A percentile compares a stretch with the other conserved stretches of the same genome.
phyloP scores from a whole-genome alignment of 129 eudicot genomes.

The Dittrichia graveolens region DNA sequence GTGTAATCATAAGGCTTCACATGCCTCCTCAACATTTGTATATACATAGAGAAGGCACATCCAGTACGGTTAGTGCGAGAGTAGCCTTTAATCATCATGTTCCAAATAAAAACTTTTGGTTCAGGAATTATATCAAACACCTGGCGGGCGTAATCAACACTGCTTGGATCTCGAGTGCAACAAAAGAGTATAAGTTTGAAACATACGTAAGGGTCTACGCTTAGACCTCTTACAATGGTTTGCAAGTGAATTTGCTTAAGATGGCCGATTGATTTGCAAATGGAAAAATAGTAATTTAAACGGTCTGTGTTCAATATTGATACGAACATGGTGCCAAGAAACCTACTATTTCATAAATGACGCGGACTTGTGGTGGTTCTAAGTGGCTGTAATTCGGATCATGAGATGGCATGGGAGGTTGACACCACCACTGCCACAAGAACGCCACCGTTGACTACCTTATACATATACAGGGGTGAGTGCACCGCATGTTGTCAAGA shows the following conservation, averaged over 20 bases:
- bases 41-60: slow-evolving; percentile 34
- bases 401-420: too few species aligned
- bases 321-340: slow-evolving; percentile 2
- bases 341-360: neutral
- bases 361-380: neutral
- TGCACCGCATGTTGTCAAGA: too few species aligned
- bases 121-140: slow-evolving; percentile 52
- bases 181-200: slow-evolving; percentile 42
- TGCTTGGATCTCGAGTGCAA: slow-evolving; percentile 17
- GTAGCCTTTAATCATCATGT: slow-evolving; percentile 52
- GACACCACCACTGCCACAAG: too few species aligned
- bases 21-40: slow-evolving; percentile 42
- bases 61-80: slow-evolving; percentile 16
- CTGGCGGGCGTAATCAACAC: slow-evolving; percentile 45
- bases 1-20: slow-evolving; percentile 52
- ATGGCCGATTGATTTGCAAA: slow-evolving; percentile 55
- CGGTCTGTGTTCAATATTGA: slow-evolving; percentile 10
- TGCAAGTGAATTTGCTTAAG: slow-evolving; percentile 51
- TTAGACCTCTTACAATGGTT: slow-evolving; percentile 36
- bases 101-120: slow-evolving; percentile 52
- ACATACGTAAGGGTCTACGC: slow-evolving; percentile 19
- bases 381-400: too few species aligned
- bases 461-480: too few species aligned
- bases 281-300: slow-evolving; percentile 20
- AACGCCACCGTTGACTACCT: too few species aligned